Evolutionary conservation across 2,329 filamentous ascomycete genomes (phyloP), one percentile per base, ranked within the genome.

Genomic region (Pestalotiopsis fici): DNA sequence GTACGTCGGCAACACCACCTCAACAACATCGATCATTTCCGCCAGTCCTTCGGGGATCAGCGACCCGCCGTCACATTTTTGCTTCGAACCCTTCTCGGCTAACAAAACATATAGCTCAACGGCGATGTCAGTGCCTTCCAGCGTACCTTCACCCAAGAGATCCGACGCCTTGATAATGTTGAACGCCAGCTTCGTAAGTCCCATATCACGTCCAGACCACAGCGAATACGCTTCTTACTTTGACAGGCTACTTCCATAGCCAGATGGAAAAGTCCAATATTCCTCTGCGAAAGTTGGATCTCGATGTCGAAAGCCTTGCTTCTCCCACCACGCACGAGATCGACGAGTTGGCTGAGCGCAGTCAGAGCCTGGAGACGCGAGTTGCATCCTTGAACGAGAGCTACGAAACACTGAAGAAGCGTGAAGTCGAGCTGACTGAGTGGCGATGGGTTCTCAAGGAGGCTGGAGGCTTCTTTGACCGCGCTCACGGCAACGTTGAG

Each of bases 391-490:
- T 99, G 70, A 98, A 98, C 79, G 96, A 98, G 78, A 98, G 95
- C 84, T 98, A 99, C 81, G 96, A 99, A 84, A 98, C 94, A 18
- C 83, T 99, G 79, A 98, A 98, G 88, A 98, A 96, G 85, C 91
- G 95, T 67, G 96, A 98, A 84, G 93, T 97, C 68, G 96, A 99
- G 80, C 86, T 99, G 75, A 97, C 93, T 12, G 96, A 99, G 83
- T 98, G 96, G 96, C 92, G 97, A 76, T 98, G 95, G 94, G 97
- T 99, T 64, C 83, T 99, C 68, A 91, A 94, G 71, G 96, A 99
- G 86, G 95, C 97, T 59, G 96, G 96, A 54, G 94, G 95, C 73
- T 99, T 99, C 83, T 99, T 99, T 74, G 96, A 99, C 78, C 88
- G 95, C 72, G 96, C 96, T 64, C 94, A 97, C 77, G 96, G 95